These are phyloP conservation scores for Ceratobasidium sp. DNA, from an alignment of 1,284 basidiomycete genomes.

Conservation along the genomic window DNA sequence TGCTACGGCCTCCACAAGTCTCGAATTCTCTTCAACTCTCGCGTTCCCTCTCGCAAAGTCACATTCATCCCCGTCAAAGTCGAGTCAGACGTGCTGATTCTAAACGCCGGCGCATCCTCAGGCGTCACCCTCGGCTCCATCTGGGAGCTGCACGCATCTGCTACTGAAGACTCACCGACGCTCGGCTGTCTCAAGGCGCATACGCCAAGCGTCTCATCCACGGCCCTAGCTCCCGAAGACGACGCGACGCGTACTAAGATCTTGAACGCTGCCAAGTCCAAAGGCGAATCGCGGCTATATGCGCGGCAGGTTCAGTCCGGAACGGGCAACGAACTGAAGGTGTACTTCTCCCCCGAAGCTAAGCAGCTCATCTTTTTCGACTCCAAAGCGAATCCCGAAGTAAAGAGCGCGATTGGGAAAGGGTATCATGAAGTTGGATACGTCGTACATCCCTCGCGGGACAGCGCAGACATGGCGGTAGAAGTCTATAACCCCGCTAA, in stretches of 20 bases:
- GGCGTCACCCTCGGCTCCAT: conserved; percentile 64
- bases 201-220: background rate
- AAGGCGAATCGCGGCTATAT: conserved; percentile 6
- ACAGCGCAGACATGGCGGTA: conserved; percentile 34
- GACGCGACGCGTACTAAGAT: background rate
- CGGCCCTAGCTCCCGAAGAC: background rate
- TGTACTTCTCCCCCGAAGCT: conserved; percentile 36
- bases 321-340: conserved; percentile 19
- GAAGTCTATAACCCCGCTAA: background rate
- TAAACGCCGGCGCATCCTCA: conserved; percentile 68
- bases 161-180: conserved; percentile 60
- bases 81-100: conserved; percentile 51
- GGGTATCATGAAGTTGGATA: conserved; percentile 25
- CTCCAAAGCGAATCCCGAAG: background rate
- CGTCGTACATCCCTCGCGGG: conserved; percentile 9
- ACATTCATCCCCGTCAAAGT: conserved; percentile 59
- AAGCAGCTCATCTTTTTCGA: background rate
- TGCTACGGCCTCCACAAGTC: conserved; percentile 62
- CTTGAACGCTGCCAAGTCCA: background rate
- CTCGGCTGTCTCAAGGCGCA: conserved; percentile 10
- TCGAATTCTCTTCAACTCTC: conserved; percentile 64
- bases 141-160: conserved; percentile 66
- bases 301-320: conserved; percentile 27
- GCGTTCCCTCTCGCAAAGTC: conserved; percentile 64
- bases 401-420: background rate